Base-by-base conservation (phyloP, 2,329 filamentous ascomycete genomes). In the Blumeria graminis region DNA sequence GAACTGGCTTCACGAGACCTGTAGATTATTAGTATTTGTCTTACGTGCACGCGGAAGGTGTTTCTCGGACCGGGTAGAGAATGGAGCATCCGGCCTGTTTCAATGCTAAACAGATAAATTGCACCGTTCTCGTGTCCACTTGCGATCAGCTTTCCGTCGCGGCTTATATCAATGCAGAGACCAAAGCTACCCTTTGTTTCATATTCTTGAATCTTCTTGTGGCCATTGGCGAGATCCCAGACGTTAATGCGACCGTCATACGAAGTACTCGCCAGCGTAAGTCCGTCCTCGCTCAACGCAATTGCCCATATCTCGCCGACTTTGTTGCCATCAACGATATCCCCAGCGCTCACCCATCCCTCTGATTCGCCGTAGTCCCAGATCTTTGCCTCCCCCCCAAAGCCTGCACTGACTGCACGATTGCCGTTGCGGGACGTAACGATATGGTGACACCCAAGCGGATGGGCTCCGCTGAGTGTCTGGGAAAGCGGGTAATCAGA, bases 161-260 rank as follows among this genome's bases (percentile, higher is more conserved):
- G 69, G 62, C 78, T 81, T 67, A 96, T 70, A 67, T 92, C 89
- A 59, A 98, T 81, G 64, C 84, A 84, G 71, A 92, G 79, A 39
- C 88, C 90, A 70, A 95, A 96, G 68, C 84, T 90, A 13, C 88
- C 88, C 62, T 90, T 87, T 1, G 90, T 95, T 71, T 94, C 88
- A 65, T 92, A 94, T 64, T 89, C 81, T 55, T 80, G 76, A 59
- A 92, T 81, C 69, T 84, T 86, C 57, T 75, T 71, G 22, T 71
- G 69, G 39, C 77, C 72, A 39, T 71, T 70, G 11, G 70, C 73
- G 53, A 71, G 69, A 65, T 94, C 82, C 86, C 89, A 96, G 43
- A 96, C 84, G 63, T 89, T 88, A 65, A 96, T 80, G 56, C 83
- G 79, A 3, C 92, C 92, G 66, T 93, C 85, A 64, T 88, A 84